Percentiles rank a stretch among this genome's conserved stretches.
phyloP scores from a whole-genome alignment of 768 basidiomycete species.

The Lenzites betulinus region DNA sequence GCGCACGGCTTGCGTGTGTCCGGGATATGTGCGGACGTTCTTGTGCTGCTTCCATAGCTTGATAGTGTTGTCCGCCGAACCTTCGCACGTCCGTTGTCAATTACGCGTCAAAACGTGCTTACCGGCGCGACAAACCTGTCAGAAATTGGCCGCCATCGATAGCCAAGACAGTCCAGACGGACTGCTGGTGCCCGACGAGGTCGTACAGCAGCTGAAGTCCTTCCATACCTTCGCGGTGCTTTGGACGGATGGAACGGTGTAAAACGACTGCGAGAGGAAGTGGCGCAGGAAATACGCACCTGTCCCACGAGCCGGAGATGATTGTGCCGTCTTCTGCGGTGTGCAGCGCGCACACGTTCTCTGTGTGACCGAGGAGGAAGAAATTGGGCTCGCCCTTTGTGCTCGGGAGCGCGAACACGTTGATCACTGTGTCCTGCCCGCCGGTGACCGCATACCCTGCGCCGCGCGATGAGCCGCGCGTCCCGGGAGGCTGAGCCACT shows the following conservation, averaged over 20 bases:
- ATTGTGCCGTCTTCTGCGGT: slow-evolving; percentile 70
- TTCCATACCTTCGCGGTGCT: slow-evolving; percentile 97
- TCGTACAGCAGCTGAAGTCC: slow-evolving; percentile 71
- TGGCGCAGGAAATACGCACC: slow-evolving; percentile 48
- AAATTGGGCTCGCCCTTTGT: slow-evolving; percentile 74
- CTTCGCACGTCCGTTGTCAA: slow-evolving; percentile 39
- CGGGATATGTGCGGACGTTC: slow-evolving; percentile 70
- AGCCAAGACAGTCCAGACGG: slow-evolving; percentile 91
- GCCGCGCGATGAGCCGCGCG: not conserved
- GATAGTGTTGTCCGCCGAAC: slow-evolving; percentile 94
- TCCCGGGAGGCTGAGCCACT: slow-evolving; percentile 6
- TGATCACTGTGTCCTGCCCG: slow-evolving; percentile 87
- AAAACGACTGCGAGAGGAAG: not conserved
- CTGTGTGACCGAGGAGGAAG: slow-evolving; percentile 84
- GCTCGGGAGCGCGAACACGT: slow-evolving; percentile 69
- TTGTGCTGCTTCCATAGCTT: slow-evolving; percentile 85
- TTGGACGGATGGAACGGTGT: not conserved
- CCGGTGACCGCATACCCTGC: slow-evolving; percentile 83
- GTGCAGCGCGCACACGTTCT: slow-evolving; percentile 87
- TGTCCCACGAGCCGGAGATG: slow-evolving; percentile 97
- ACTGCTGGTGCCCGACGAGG: slow-evolving; percentile 83
- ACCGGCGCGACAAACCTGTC: slow-evolving; percentile 58
- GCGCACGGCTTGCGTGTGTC: slow-evolving; percentile 92
- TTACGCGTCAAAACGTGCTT: not conserved
- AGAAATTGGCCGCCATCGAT: slow-evolving; percentile 75